Base-by-base conservation (phyloP, 345 rosid species). In the Isatis tinctoria region DNA sequence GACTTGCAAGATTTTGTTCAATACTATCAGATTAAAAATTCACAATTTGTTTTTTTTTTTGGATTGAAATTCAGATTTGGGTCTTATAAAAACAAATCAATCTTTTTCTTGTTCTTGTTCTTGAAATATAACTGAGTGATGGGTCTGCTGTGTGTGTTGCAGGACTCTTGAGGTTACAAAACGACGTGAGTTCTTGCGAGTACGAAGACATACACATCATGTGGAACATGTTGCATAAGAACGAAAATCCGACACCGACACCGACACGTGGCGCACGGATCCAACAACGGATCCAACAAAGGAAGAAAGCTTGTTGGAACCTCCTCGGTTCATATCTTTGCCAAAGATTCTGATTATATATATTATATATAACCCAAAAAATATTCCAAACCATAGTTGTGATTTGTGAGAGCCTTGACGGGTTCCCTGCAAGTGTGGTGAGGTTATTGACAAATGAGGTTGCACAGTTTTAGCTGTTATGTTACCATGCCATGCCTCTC, bases 191-290 rank as follows among this genome's bases (percentile, higher is more conserved):
- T 66, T 75, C 84, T 11, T 85, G 86, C 13, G 84, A 85, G 73
- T 85, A 85, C 52, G 82, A 85, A 56, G 88, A 85, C 72, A 63
- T 85, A 44, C 88, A 73, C 27, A 82, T 82, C 20, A 82, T 82
- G 88, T 85, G 86, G 88, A 79, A 82, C 56, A 58, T 85, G 53
- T 67, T 85, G 24, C 83, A 74, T 35, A 74, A 77, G 59, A 76
- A 63, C 12, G 77, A 81, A 41, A 45, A 48, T 49, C 78, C 57
- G 7, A 59, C 35, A 59, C 80, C 43, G 2, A 59, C 35, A 48
- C 66, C 44, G 10, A 10, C 63, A 60, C 65, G 45, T 10, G 62
- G 16, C 24, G 12, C 60, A 49, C 9, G 45, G 24, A 44, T 20
- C 40, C 39, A 43, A 24, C 79, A 52, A 43, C 9, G 45, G 24